phyloP scores from a whole-genome alignment of 2,329 filamentous ascomycete species.

The Pseudophaeomoniella oleicola region DNA sequence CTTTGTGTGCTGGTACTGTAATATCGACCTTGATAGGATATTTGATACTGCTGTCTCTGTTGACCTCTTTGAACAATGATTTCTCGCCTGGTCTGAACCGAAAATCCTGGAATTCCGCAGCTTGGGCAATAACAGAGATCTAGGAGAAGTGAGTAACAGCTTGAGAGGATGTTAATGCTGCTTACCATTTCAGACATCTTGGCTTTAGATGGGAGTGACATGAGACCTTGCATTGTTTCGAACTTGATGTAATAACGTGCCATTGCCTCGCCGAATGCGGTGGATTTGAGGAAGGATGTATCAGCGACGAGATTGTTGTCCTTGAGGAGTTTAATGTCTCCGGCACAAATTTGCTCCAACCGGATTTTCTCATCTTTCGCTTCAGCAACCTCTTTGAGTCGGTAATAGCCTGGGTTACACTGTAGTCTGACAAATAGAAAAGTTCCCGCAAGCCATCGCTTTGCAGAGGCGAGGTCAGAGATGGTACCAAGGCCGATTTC shows the following conservation, averaged over 20 bases:
- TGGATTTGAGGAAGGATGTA: slow-evolving; percentile 40
- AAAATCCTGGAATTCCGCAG: slow-evolving; percentile 58
- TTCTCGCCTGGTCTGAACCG: slow-evolving; percentile 59
- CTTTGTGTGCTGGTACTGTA: slow-evolving; percentile 54
- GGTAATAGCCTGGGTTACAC: slow-evolving; percentile 57
- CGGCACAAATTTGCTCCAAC: slow-evolving; percentile 56
- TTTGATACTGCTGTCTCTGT: slow-evolving; percentile 52
- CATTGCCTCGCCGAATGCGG: slow-evolving; percentile 67
- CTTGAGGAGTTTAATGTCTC: slow-evolving; percentile 51
- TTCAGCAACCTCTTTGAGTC: slow-evolving; percentile 39
- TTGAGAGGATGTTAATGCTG: slow-evolving; percentile 11
- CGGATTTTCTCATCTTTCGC: slow-evolving; percentile 43
- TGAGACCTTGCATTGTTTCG: slow-evolving; percentile 59
- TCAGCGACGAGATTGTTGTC: slow-evolving; percentile 42
- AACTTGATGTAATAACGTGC: slow-evolving; percentile 69
- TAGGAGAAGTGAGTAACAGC: slow-evolving; percentile 24
- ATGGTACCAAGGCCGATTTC: slow-evolving; percentile 68
- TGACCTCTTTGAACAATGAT: slow-evolving; percentile 54
- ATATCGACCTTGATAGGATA: slow-evolving; percentile 58
- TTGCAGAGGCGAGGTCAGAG: slow-evolving; percentile 47
- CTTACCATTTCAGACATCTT: slow-evolving; percentile 55
- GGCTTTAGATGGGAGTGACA: slow-evolving; percentile 46
- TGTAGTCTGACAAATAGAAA: slow-evolving; percentile 64
- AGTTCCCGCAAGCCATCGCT: slow-evolving; percentile 60
- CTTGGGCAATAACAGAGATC: slow-evolving; percentile 53